phyloP scores from a whole-genome alignment of 2,329 filamentous ascomycete genomes.

The Penicillium sp. region DNA sequence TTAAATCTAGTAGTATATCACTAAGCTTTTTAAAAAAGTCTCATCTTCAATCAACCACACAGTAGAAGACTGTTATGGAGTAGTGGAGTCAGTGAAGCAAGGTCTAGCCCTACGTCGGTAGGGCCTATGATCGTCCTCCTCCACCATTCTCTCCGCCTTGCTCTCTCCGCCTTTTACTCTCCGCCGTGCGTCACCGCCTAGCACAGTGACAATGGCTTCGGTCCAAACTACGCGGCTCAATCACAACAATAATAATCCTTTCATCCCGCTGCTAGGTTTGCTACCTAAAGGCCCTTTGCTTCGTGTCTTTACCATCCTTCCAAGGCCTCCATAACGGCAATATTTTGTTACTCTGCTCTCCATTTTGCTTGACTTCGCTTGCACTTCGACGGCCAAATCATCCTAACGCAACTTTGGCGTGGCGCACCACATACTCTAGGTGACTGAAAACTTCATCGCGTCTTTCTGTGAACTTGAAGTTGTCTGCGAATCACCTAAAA shows the following conservation, averaged over 20 bases:
- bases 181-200: background rate
- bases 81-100: background rate
- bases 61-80: background rate
- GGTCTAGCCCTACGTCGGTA: background rate
- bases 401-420: background rate
- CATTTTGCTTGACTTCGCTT: background rate
- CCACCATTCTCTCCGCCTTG: background rate
- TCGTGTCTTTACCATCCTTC: too few species aligned
- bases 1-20: too few species aligned
- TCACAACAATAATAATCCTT: background rate
- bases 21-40: too few species aligned
- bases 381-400: background rate
- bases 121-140: background rate
- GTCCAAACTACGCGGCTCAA: background rate
- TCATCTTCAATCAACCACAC: too few species aligned
- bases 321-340: background rate
- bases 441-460: background rate
- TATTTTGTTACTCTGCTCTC: background rate
- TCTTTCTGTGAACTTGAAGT: background rate
- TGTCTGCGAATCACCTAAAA: too few species aligned
- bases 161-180: background rate
- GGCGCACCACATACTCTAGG: background rate
- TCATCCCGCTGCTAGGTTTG: background rate
- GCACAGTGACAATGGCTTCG: background rate
- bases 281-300: background rate